phyloP scores from a whole-genome alignment of 352 stramenopile genomes.

The Phytophthora litchii region DNA sequence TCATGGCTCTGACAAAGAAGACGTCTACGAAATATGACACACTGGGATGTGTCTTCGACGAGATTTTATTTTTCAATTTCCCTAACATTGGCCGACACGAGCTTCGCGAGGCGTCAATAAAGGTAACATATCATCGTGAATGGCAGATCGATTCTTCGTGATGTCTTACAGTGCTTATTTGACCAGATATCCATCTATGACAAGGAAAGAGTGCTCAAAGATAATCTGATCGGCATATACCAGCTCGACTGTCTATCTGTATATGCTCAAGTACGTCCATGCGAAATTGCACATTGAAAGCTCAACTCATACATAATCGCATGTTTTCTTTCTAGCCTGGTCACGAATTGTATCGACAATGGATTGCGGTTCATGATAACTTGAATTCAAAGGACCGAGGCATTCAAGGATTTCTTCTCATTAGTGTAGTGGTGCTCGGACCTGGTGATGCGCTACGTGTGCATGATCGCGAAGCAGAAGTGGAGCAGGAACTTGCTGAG shows the following conservation, averaged over 20 bases:
- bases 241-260: slow-evolving; percentile 82
- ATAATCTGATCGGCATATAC: slow-evolving; percentile 89
- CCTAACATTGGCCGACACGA: slow-evolving; percentile 79
- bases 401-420: slow-evolving; percentile 81
- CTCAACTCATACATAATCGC: neutral
- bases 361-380: slow-evolving; percentile 91
- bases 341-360: slow-evolving; percentile 90
- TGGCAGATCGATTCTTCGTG: neutral
- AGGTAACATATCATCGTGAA: slow-evolving; percentile 33
- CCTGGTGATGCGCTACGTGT: slow-evolving; percentile 70
- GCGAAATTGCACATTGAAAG: neutral
- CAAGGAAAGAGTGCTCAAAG: slow-evolving; percentile 66
- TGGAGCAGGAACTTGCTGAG: slow-evolving; percentile 55
- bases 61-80: slow-evolving; percentile 92
- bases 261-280: slow-evolving; percentile 59
- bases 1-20: slow-evolving; percentile 74
- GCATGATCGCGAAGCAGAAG: slow-evolving; percentile 73
- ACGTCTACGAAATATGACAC: slow-evolving; percentile 83
- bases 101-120: slow-evolving; percentile 69
- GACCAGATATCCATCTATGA: slow-evolving; percentile 74
- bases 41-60: slow-evolving; percentile 90
- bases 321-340: slow-evolving; percentile 43
- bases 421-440: slow-evolving; percentile 73
- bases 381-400: slow-evolving; percentile 81
- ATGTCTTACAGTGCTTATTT: neutral